phyloP scores from a whole-genome alignment of 2,329 filamentous ascomycete genomes.

The Gnomoniopsis smithogilvyi region DNA sequence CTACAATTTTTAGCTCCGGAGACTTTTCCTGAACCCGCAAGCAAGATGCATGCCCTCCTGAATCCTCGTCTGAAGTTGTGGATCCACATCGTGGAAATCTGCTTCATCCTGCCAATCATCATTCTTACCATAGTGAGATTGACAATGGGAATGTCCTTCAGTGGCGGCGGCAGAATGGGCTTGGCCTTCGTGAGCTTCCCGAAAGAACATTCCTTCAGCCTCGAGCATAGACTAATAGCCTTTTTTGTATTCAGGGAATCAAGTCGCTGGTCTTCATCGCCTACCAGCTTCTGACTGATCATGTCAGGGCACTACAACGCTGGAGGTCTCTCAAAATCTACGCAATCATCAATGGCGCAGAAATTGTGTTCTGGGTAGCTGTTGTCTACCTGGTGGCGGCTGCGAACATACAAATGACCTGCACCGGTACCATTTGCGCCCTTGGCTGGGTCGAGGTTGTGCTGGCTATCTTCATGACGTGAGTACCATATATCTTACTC shows the following conservation, averaged over 20 bases:
- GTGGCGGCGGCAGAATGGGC: not conserved
- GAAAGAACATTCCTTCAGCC: not conserved
- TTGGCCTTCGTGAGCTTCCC: not conserved
- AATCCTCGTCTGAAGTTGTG: not conserved
- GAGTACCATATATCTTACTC: not conserved
- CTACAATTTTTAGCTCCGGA: not conserved
- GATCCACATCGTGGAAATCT: not conserved
- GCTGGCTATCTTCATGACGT: slow-evolving; percentile 1
- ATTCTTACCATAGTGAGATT: not conserved
- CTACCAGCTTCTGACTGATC: slow-evolving; percentile 2
- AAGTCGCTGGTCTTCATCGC: slow-evolving; percentile 7
- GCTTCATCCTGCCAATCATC: not conserved
- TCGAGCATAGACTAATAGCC: not conserved
- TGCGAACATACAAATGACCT: not conserved
- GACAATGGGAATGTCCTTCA: not conserved
- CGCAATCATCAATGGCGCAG: slow-evolving; percentile 2
- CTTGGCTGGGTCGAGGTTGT: slow-evolving; percentile 1
- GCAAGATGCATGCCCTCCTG: not conserved
- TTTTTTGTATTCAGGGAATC: not conserved
- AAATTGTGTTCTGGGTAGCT: slow-evolving; percentile 3
- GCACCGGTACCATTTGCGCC: not conserved
- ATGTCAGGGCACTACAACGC: not conserved
- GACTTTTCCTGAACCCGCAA: not conserved
- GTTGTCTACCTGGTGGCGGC: not conserved
- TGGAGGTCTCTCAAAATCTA: slow-evolving; percentile 3